Conservation (phyloP, 2,329 filamentous ascomycete genomes). For the Magnaporthiopsis rhizophila region DNA sequence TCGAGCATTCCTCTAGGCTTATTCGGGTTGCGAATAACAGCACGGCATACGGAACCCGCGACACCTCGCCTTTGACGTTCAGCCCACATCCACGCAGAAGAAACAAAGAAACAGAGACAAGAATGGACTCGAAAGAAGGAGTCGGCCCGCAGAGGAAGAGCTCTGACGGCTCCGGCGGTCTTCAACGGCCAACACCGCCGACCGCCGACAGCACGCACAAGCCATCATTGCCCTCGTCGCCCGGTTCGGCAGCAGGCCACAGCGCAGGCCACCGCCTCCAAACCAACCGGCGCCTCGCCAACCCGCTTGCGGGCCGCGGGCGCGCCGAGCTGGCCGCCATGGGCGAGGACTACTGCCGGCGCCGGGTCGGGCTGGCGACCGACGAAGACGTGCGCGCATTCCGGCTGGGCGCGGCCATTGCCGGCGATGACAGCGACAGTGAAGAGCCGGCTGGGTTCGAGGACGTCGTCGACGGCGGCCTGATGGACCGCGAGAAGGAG, state of each 20-base stretch:
- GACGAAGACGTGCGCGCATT: constrained; percentile 52
- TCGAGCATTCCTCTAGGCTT: no score
- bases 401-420: constrained; percentile 50
- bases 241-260: constrained; percentile 6
- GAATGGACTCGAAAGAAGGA: background rate
- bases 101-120: background rate
- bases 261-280: constrained; percentile 23
- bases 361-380: constrained; percentile 43
- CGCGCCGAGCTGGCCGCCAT: constrained; percentile 41
- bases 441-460: background rate
- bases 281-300: constrained; percentile 28
- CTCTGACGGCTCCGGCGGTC: background rate
- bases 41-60: no score
- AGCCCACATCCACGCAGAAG: background rate
- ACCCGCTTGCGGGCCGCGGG: constrained; percentile 32
- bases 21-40: background rate
- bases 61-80: background rate
- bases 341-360: constrained; percentile 46
- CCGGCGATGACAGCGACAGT: constrained; percentile 33
- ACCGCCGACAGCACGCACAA: no score
- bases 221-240: no score
- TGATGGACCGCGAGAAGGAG: constrained; percentile 50
- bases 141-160: background rate
- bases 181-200: background rate
- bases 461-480: constrained; percentile 10